Conservation (phyloP, 768 basidiomycete genomes). For the Hypholoma fasciculare region DNA sequence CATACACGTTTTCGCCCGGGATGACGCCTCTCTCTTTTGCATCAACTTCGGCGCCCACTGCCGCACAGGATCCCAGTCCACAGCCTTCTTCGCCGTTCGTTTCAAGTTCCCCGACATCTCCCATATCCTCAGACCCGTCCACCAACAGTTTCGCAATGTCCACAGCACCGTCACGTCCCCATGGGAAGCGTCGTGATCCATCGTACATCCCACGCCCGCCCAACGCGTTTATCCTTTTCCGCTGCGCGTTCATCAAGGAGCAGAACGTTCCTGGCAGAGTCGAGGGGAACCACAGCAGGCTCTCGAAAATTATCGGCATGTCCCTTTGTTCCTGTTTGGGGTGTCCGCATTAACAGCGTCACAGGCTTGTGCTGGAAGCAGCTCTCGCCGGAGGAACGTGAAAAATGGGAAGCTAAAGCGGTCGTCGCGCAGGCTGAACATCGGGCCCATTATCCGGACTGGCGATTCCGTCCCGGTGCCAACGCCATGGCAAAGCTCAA, state of each 20-base stretch:
- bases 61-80: conserved; percentile 21
- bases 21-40: conserved; percentile 55
- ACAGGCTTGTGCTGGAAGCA: conserved; percentile 76
- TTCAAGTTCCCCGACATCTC: conserved; percentile 21
- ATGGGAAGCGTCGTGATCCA: conserved; percentile 66
- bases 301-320: conserved; percentile 81
- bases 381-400: conserved; percentile 64
- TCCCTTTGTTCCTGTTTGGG: conserved; percentile 9
- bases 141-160: conserved; percentile 20
- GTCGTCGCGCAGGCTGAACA: conserved; percentile 73
- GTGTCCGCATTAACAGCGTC: conserved; percentile 10
- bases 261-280: conserved; percentile 75
- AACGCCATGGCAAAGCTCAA: conserved; percentile 42
- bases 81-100: conserved; percentile 12
- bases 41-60: conserved; percentile 27
- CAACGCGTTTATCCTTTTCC: conserved; percentile 85
- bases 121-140: conserved; percentile 18
- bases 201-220: conserved; percentile 82
- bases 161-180: conserved; percentile 40
- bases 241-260: conserved; percentile 74
- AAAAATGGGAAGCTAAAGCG: conserved; percentile 78
- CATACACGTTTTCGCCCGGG: conserved; percentile 64
- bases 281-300: conserved; percentile 76
- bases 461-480: conserved; percentile 73
- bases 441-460: conserved; percentile 73